Conservation (phyloP, 73 alveolate genomes). For the Effrenium voratum region DNA sequence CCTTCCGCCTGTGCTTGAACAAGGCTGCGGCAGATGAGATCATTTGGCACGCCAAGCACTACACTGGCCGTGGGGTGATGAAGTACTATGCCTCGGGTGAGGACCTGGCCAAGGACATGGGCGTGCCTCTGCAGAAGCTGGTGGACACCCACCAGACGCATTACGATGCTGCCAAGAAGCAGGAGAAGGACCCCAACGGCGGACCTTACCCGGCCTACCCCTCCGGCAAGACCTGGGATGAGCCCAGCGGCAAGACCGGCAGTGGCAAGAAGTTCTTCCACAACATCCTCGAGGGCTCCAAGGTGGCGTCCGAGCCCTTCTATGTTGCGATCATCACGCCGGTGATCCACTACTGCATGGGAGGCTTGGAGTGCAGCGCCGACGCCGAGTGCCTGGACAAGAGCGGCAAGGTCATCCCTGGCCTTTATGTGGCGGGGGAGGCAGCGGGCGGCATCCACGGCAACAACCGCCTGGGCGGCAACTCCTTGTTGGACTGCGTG, state of each 20-base stretch:
- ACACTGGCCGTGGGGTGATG: constrained; percentile 52
- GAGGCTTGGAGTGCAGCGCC: constrained; percentile 10
- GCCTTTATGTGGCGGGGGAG: constrained; percentile 30
- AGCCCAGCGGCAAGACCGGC: constrained; percentile 94
- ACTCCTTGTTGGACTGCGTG: constrained; percentile 95
- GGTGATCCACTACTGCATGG: constrained; percentile 32
- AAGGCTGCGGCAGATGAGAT: constrained; percentile 93
- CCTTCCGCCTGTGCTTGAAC: constrained; percentile 90
- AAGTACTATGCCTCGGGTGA: constrained; percentile 8
- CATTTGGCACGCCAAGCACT: constrained; percentile 51
- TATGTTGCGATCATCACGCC: constrained; percentile 44
- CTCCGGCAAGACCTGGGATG: constrained; percentile 93
- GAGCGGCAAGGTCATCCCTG: constrained; percentile 43
- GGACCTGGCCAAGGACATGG: constrained; percentile 47
- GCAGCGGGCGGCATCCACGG: constrained; percentile 96
- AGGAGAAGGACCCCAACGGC: constrained; percentile 21
- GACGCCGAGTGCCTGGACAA: constrained; percentile 25
- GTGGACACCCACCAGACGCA: constrained; percentile 29
- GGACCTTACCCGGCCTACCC: constrained; percentile 58
- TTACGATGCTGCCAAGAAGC: constrained; percentile 35
- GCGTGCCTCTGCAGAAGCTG: constrained; percentile 10
- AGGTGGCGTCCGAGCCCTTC: constrained; percentile 32
- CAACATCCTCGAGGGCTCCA: constrained; percentile 30
- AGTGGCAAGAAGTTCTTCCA: constrained; percentile 52
- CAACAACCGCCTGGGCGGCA: constrained; percentile 96